These are phyloP conservation scores for Fusarium sp. DNA, from an alignment of 2,329 filamentous ascomycete species.

Conservation along the genomic window DNA sequence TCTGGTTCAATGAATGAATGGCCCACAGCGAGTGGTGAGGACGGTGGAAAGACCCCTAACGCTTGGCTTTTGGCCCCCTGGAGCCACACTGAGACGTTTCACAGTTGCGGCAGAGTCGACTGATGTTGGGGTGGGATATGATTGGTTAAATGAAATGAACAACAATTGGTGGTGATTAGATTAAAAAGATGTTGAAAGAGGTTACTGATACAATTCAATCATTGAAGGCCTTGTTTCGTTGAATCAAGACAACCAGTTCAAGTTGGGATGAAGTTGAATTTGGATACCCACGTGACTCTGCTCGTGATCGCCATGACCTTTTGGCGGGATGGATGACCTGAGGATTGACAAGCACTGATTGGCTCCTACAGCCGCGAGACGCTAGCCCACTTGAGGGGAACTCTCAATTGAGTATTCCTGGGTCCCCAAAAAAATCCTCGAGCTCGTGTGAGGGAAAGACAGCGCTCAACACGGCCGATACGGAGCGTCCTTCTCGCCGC, in stretches of 20 bases:
- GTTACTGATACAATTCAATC: background rate
- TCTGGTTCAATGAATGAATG: constrained; percentile 25
- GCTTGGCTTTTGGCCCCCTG: constrained; percentile 31
- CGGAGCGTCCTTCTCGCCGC: constrained; percentile 12
- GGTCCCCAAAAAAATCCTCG: constrained; percentile 49
- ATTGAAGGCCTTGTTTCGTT: background rate
- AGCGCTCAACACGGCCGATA: constrained; percentile 19
- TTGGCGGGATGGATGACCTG: background rate
- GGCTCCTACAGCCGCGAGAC: constrained; percentile 5
- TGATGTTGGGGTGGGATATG: constrained; percentile 31
- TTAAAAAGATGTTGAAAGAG: background rate
- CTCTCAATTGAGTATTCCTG: constrained; percentile 44
- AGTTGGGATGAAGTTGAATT: constrained; percentile 20
- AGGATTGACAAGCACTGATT: constrained; percentile 24
- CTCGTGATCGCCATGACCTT: constrained; percentile 24
- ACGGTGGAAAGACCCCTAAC: constrained; percentile 30
- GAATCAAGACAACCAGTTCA: background rate
- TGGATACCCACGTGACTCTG: constrained; percentile 4
- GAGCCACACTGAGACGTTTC: constrained; percentile 55
- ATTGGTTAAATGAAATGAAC: constrained; percentile 33
- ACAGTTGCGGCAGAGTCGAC: constrained; percentile 54
- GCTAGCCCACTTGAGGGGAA: constrained; percentile 32
- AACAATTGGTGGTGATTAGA: background rate
- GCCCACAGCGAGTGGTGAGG: constrained; percentile 36
- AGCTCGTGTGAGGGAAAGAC: constrained; percentile 45